These are phyloP conservation scores for Strombidium stylifer DNA, from an alignment of 73 alveolate genomes.

Conservation along the genomic window DNA sequence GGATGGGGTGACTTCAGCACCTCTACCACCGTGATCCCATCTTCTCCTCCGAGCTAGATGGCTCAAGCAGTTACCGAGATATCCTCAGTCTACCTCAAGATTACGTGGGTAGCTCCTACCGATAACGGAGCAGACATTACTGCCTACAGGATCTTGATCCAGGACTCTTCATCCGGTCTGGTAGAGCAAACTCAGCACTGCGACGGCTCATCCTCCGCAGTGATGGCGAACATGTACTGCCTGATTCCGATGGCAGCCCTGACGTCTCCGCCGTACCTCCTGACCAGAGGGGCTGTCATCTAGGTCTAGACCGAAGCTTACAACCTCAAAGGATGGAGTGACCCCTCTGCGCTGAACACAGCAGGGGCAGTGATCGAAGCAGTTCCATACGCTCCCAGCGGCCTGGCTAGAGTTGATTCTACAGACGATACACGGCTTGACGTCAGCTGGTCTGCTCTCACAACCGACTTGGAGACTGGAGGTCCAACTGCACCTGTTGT, in stretches of 20 bases:
- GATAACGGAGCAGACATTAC: slow-evolving; percentile 54
- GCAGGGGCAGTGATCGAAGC: slow-evolving; percentile 2
- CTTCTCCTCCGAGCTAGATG: too few relatives aligned
- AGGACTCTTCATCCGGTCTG: not conserved
- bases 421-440: slow-evolving; percentile 31
- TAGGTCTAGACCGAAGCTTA: slow-evolving; percentile 35
- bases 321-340: slow-evolving; percentile 41
- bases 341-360: slow-evolving; percentile 4
- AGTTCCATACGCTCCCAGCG: too few relatives aligned
- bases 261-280: slow-evolving; percentile 4
- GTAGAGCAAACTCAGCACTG: slow-evolving; percentile 15
- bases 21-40: not conserved
- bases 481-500: too few relatives aligned
- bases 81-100: too few relatives aligned
- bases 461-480: not conserved
- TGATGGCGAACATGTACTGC: slow-evolving; percentile 42
- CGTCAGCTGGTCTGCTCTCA: slow-evolving; percentile 8
- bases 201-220: slow-evolving; percentile 34
- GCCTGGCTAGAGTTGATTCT: slow-evolving; percentile 22
- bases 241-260: slow-evolving; percentile 17
- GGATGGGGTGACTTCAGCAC: slow-evolving; percentile 27
- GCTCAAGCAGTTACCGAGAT: too few relatives aligned
- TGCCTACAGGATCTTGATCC: slow-evolving; percentile 35
- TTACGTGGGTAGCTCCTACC: slow-evolving; percentile 56
- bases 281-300: slow-evolving; percentile 19